These are phyloP conservation scores for Sporisorium exsertum DNA, from an alignment of 1,284 basidiomycete genomes.

Conservation along the genomic window DNA sequence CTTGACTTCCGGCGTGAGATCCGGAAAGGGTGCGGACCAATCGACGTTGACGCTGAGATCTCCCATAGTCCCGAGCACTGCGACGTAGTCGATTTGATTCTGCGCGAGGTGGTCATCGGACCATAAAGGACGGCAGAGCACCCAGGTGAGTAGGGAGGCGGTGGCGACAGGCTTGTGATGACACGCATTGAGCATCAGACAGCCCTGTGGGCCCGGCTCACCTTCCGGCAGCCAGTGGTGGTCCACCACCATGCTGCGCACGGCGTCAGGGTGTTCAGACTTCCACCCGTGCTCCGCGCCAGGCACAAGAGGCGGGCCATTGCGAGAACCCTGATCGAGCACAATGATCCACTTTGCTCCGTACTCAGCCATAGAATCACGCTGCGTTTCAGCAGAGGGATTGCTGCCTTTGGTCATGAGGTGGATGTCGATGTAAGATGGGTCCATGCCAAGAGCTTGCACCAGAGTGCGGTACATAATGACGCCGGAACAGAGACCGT, in stretches of 20 bases:
- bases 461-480: conserved; percentile 55
- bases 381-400: conserved; percentile 30
- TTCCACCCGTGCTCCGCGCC: conserved; percentile 53
- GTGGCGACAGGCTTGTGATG: conserved; percentile 51
- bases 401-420: conserved; percentile 54
- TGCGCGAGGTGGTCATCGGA: conserved; percentile 15
- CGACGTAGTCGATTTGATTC: conserved; percentile 49
- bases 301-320: conserved; percentile 38
- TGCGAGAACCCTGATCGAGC: conserved; percentile 59
- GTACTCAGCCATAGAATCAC: conserved; percentile 33
- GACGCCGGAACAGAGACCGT: conserved; percentile 51
- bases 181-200: conserved; percentile 56
- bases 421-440: conserved; percentile 41
- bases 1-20: conserved; percentile 47
- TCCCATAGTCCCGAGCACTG: conserved; percentile 55
- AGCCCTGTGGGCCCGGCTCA: conserved; percentile 42
- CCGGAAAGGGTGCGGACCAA: conserved; percentile 58
- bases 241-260: conserved; percentile 52
- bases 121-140: conserved; percentile 52
- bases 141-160: conserved; percentile 50
- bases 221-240: conserved; percentile 46
- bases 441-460: conserved; percentile 28
- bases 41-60: conserved; percentile 52
- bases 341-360: conserved; percentile 51
- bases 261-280: conserved; percentile 14